Evolutionary conservation across 2,329 filamentous ascomycete species (phyloP), one percentile per base, ranked within the genome.

Genomic region (Lachnum nothofagi): DNA sequence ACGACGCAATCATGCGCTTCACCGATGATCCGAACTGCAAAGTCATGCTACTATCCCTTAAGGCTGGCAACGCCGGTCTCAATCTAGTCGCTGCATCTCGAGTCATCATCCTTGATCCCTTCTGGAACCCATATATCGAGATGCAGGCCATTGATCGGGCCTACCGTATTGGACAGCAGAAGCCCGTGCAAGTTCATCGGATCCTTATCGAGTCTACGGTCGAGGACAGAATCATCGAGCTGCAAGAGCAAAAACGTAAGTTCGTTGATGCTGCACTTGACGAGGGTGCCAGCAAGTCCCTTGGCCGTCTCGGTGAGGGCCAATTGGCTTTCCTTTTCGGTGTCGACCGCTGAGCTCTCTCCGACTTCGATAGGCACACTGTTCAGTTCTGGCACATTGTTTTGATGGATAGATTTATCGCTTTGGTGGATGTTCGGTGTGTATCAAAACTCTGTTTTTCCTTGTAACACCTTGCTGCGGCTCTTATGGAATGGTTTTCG

Each of bases 81-180:
- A 96, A 96, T 62, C 76, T 96, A 19, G 88, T 86, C 33, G 80
- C 82, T 16, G 91, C 90, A 0, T 88, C 83, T 1, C 85, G 89
- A 55, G 88, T 95, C 57, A 88, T 96, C 66, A 86, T 95, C 55
- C 82, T 95, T 63, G 90, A 95, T 64, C 90, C 90, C 0, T 95
- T 94, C 70, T 95, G 89, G 88, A 96, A 95, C 55, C 91, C 90
- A 0, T 95, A 86, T 63, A 86, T 94, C 42, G 91, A 95, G 69
- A 88, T 90, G 68, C 91, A 96, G 68, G 91, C 91, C 3, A 84
- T 95, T 43, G 91, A 95, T 65, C 85, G 91, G 19, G 88, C 90
- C 2, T 86, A 95, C 67, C 85, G 91, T 8, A 91, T 95, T 58
- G 90, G 90, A 0, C 91, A 96, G 69, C 71, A 75, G 56, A 76